Percentiles rank a stretch among this genome's conserved stretches.
Conservation (phyloP, 2,329 filamentous ascomycete species). For the Stagonosporopsis tanaceti region DNA sequence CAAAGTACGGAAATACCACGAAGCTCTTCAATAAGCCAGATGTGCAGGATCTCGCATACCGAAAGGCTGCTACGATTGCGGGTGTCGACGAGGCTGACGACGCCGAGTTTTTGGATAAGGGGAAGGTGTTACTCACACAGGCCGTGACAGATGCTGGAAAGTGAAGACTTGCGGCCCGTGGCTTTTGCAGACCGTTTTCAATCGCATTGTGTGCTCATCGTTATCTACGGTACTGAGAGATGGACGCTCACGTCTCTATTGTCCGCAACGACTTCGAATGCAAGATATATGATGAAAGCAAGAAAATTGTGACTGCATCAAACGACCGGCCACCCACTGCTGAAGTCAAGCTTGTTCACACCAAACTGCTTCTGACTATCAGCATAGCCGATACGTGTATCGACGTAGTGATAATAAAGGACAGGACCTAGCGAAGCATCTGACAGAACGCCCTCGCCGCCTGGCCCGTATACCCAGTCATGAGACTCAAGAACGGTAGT, state of each 20-base stretch:
- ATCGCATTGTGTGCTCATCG: too few relatives aligned
- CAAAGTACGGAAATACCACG: constrained; percentile 21
- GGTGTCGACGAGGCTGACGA: neutral
- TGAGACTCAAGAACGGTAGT: constrained; percentile 66
- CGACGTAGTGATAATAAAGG: constrained; percentile 24
- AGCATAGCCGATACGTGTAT: constrained; percentile 59
- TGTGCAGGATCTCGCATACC: constrained; percentile 5
- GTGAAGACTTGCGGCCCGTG: neutral
- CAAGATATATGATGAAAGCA: neutral
- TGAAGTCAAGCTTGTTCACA: constrained; percentile 57
- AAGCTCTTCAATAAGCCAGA: constrained; percentile 25
- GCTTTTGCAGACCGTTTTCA: neutral
- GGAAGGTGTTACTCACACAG: neutral
- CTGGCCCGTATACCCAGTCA: constrained; percentile 66
- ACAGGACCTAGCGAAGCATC: constrained; percentile 55
- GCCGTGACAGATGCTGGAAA: neutral
- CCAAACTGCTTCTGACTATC: constrained; percentile 59
- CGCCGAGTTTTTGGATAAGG: neutral
- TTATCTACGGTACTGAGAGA: too few relatives aligned
- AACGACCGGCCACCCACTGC: constrained; percentile 53
- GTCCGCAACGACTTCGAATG: too few relatives aligned
- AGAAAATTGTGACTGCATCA: neutral
- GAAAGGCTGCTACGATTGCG: neutral
- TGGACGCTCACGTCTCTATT: too few relatives aligned
- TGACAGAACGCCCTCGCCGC: constrained; percentile 65